phyloP scores from a whole-genome alignment of 2,329 filamentous ascomycete genomes.

The Trichophaea hybrida region DNA sequence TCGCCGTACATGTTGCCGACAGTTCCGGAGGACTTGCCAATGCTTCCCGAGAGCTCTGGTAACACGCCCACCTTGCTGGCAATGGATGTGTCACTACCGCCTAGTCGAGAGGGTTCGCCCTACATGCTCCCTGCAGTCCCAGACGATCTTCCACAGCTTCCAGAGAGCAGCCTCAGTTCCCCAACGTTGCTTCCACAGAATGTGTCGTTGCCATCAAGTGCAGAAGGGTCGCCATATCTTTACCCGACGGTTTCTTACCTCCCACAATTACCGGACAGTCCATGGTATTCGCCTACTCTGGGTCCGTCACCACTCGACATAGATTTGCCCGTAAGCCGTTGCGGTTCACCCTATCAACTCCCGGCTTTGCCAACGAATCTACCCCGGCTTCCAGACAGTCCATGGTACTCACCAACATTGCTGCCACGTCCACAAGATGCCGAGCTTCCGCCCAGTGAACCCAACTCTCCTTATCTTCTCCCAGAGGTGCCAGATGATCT shows the following conservation, averaged over 20 bases:
- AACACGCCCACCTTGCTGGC: not conserved
- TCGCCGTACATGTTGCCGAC: slow-evolving; percentile 3
- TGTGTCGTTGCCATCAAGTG: not conserved
- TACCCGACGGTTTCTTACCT: not conserved
- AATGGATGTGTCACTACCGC: not conserved
- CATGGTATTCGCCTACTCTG: not conserved
- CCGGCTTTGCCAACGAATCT: slow-evolving; percentile 5
- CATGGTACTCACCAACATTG: slow-evolving; percentile 12
- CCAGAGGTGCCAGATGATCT: not conserved
- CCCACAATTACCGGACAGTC: not conserved
- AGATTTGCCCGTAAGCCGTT: slow-evolving; percentile 1
- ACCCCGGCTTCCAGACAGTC: slow-evolving; percentile 12
- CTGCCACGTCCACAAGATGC: slow-evolving; percentile 5
- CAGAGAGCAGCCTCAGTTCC: not conserved
- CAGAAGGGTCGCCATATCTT: not conserved
- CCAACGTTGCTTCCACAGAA: not conserved
- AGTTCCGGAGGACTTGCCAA: not conserved
- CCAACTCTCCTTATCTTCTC: slow-evolving; percentile 7
- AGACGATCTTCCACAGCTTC: not conserved
- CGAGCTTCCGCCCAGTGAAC: slow-evolving; percentile 9
- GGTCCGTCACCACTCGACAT: not conserved
- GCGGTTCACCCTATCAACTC: slow-evolving; percentile 1
- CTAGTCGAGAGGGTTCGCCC: not conserved
- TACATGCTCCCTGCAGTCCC: not conserved
- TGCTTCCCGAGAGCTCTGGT: slow-evolving; percentile 4